Percentiles rank a stretch among this genome's conserved stretches.
phyloP scores from a whole-genome alignment of 768 basidiomycete species.

The Mycena albidolilacea region DNA sequence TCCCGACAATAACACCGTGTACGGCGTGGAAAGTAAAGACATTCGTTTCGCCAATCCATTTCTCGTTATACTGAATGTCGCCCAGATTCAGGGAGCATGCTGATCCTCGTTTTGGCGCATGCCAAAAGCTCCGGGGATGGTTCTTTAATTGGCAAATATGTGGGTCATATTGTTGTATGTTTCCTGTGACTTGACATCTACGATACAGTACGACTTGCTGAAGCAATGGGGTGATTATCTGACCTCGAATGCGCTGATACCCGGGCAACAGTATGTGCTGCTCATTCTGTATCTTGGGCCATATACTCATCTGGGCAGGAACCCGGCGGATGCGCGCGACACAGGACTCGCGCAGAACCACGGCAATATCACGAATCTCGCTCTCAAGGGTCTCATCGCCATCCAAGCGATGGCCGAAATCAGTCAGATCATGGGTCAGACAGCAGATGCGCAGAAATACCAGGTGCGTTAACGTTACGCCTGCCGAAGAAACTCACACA shows the following conservation, averaged over 20 bases:
- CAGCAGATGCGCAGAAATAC: conserved; percentile 46
- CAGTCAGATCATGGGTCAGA: conserved; percentile 51
- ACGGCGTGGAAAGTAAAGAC: conserved; percentile 45
- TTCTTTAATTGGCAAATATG: conserved; percentile 57
- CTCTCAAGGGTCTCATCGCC: conserved; percentile 71
- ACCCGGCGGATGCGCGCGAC: conserved; percentile 22
- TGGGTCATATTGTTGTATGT: conserved; percentile 32
- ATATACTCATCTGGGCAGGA: conserved; percentile 23
- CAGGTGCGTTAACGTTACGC: conserved; percentile 31
- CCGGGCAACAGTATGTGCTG: conserved; percentile 51
- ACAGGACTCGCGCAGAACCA: conserved; percentile 38
- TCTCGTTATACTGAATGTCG: background rate
- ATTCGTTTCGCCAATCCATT: background rate
- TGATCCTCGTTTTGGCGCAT: conserved; percentile 67
- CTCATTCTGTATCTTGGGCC: conserved; percentile 39
- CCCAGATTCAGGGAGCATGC: conserved; percentile 71
- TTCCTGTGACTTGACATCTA: background rate
- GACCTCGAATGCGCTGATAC: conserved; percentile 53
- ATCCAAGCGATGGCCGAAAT: conserved; percentile 71
- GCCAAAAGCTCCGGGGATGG: conserved; percentile 48
- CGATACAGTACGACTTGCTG: conserved; percentile 57
- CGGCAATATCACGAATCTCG: conserved; percentile 67
- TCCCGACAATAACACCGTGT: conserved; percentile 29
- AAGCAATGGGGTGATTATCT: conserved; percentile 69
- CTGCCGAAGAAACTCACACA: background rate